Percentiles rank a stretch among this genome's conserved stretches.
These are phyloP conservation scores for Erysiphe pulchra DNA, from an alignment of 2,329 filamentous ascomycete species.

Conservation along the genomic window DNA sequence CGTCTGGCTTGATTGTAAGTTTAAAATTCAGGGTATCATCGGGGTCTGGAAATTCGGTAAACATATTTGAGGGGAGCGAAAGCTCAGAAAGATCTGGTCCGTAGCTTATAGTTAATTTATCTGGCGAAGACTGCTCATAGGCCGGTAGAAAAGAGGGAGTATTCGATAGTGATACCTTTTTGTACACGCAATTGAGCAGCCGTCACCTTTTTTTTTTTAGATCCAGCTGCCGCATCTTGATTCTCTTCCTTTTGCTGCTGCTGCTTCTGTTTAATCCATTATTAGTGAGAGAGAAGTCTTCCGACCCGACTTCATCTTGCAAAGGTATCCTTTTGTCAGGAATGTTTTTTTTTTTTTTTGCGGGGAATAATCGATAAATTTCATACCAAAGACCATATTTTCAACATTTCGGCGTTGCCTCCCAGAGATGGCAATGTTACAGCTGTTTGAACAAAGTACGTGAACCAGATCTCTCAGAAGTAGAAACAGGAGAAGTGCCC, in stretches of 20 bases:
- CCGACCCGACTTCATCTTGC: background rate
- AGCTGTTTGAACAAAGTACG: too few relatives aligned
- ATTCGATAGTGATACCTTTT: conserved; percentile 38
- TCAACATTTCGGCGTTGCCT: conserved; percentile 48
- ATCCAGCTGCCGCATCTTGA: conserved; percentile 41
- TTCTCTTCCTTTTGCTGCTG: conserved; percentile 89
- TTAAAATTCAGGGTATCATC: conserved; percentile 72
- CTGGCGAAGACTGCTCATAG: background rate
- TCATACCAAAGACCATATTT: conserved; percentile 96
- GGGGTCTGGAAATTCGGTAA: conserved; percentile 53
- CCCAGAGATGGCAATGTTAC: too few relatives aligned
- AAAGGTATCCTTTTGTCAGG: background rate
- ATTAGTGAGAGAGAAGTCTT: background rate
- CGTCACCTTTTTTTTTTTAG: conserved; percentile 97
- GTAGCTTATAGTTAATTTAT: background rate
- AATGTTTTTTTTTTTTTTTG: background rate
- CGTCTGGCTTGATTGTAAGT: conserved; percentile 61
- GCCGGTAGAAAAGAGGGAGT: background rate
- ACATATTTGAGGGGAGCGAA: conserved; percentile 55
- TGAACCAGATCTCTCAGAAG: too few relatives aligned
- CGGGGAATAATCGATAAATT: background rate
- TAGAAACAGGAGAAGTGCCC: too few relatives aligned
- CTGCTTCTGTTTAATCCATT: conserved; percentile 44
- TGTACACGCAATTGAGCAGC: conserved; percentile 86
- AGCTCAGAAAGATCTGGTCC: conserved; percentile 52